Evolutionary conservation across 495 filamentous ascomycete species (phyloP), one percentile per base, ranked within the genome.

Genomic region (Penicillium fimorum): DNA sequence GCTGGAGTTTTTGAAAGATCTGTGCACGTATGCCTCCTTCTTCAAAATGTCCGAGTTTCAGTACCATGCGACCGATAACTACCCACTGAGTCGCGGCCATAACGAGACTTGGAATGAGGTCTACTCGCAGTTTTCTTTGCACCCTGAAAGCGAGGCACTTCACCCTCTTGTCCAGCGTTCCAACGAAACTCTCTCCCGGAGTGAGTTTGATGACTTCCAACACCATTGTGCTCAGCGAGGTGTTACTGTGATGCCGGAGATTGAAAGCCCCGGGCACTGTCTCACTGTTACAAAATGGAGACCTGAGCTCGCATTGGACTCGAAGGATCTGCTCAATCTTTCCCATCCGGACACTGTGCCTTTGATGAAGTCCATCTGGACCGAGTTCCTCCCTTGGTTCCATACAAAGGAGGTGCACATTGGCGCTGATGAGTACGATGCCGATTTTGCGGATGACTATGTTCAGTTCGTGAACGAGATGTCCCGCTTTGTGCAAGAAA

Each of bases 41-140:
- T 84, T 82, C 67, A 82, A 82, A 56, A 71, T 83, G 61, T 79
- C 72, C 47, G 81, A 83, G 52, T 84, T 84, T 43, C 81, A 83
- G 49, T 83, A 81, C 58, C 81, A 84, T 59, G 72, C 75, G 15
- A 81, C 72, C 63, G 81, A 84, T 67, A 83, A 84, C 59, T 81
- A 80, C 53, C 81, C 81, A 1, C 60, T 83, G 20, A 82, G 72
- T 42, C 78, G 80, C 20, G 81, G 81, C 5, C 75, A 67, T 20
- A 80, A 84, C 53, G 69, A 72, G 15, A 73, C 76, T 0, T 82
- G 79, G 78, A 47, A 76, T 7, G 52, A 79, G 5, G 76, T 84
- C 5, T 82, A 80, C 54, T 74, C 76, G 0, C 79, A 82, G 33
- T 84, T 83, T 60, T 64, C 77, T 0, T 62, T 83, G 29, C 67